Base-by-base conservation (phyloP, 495 filamentous ascomycete species). In the Beverwykella pulmonaria region DNA sequence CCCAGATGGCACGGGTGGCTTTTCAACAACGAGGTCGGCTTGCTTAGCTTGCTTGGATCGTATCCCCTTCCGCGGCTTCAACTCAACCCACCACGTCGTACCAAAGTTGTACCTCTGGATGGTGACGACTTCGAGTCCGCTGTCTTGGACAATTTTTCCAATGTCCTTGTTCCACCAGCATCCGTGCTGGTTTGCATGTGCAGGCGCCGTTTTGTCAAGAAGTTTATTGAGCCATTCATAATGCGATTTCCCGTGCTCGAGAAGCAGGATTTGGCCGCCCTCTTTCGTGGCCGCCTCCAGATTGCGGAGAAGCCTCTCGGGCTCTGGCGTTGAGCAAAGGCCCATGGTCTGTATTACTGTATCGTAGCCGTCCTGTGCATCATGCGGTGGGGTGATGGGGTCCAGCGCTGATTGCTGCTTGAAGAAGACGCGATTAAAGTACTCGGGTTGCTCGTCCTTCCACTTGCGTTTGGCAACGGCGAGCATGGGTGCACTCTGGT, bases 151-250 rank as follows among this genome's bases (percentile, higher is more conserved):
- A 74, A 98, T 85, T 60, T 76, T 77, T 61, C 88, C 90, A 59
- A 98, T 88, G 81, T 98, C 94, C 55, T 92, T 81, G 77, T 98
- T 98, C 88, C 90, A 96, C 93, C 93, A 98, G 79, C 94, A 98
- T 9, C 95, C 94, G 82, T 92, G 92, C 54, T 85, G 82, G 63
- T 86, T 82, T 47, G 92, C 93, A 82, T 98, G 94, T 32, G 79
- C 80, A 20, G 84, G 80, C 2, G 95, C 95, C 65, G 86, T 77
- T 64, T 84, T 83, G 78, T 98, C 94, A 71, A 99, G 75, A 15
- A 90, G 72, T 1, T 77, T 75, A 80, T 99, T 97, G 57, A 97
- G 65, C 86, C 90, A 91, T 39, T 82, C 81, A 68, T 86, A 93
- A 67, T 86, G 76, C 44, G 90, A 90, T 56, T 89, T 83, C 9